phyloP scores from a whole-genome alignment of 2,329 filamentous ascomycete genomes.

The Pseudocercospora ulei region DNA sequence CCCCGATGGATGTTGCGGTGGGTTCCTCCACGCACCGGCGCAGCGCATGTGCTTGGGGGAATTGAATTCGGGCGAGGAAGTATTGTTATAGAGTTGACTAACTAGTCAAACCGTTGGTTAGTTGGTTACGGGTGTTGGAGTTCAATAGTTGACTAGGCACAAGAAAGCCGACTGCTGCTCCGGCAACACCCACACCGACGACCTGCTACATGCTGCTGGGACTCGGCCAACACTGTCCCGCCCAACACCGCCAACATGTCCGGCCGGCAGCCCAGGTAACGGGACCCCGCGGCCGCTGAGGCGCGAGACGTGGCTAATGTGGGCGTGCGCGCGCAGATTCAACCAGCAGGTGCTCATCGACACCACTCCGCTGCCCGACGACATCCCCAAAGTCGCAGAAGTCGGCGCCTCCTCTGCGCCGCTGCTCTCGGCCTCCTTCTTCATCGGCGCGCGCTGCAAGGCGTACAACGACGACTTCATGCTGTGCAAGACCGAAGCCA shows the following conservation, averaged over 20 bases:
- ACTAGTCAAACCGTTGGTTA: no score
- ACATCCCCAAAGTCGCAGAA: slow-evolving; percentile 87
- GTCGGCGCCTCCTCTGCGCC: slow-evolving; percentile 88
- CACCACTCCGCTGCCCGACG: slow-evolving; percentile 84
- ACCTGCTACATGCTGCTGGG: background rate
- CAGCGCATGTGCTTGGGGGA: no score
- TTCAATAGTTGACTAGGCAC: no score
- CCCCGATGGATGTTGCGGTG: no score
- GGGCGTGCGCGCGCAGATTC: slow-evolving; percentile 57
- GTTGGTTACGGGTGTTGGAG: no score
- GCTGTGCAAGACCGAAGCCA: slow-evolving; percentile 96
- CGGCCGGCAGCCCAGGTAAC: slow-evolving; percentile 51
- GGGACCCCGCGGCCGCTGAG: no score
- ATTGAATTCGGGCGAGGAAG: no score
- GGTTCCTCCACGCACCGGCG: background rate
- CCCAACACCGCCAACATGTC: slow-evolving; percentile 45
- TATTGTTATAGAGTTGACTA: no score
- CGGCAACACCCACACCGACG: no score
- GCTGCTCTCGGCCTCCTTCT: slow-evolving; percentile 83
- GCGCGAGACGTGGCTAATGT: slow-evolving; percentile 9
- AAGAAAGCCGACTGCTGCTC: no score
- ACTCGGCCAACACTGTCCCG: slow-evolving; percentile 15
- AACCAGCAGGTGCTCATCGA: slow-evolving; percentile 88
- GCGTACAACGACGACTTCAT: slow-evolving; percentile 98
- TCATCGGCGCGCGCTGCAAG: slow-evolving; percentile 91